These are phyloP conservation scores for Albizia julibrissin DNA, from an alignment of 306 rosid species.

Conservation along the genomic window DNA sequence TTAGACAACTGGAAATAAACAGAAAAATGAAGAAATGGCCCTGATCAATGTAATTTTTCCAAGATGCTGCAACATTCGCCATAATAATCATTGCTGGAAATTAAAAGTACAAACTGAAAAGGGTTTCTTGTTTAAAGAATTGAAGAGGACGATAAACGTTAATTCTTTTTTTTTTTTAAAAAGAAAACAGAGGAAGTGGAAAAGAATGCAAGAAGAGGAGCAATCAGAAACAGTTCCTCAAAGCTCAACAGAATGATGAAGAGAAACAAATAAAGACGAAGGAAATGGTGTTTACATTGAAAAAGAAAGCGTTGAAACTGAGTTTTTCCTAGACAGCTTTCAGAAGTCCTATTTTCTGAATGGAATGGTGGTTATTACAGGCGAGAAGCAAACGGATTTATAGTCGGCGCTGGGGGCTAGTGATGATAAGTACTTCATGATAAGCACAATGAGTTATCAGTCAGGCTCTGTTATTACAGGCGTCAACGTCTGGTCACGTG, in stretches of 20 bases:
- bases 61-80: background rate
- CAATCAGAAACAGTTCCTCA: background rate
- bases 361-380: background rate
- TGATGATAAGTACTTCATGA: background rate
- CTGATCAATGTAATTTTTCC: background rate
- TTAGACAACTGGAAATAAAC: background rate
- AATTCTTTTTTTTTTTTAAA: too few relatives aligned
- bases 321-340: background rate
- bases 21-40: background rate
- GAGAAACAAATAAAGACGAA: background rate
- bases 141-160: background rate
- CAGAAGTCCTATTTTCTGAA: background rate
- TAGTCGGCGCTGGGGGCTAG: background rate
- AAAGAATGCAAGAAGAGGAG: background rate
- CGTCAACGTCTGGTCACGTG: background rate
- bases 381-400: slow-evolving; percentile 1
- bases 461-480: background rate
- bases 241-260: background rate
- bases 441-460: background rate
- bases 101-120: background rate
- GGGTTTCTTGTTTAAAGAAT: background rate
- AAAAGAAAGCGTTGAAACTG: background rate
- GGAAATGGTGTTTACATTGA: background rate
- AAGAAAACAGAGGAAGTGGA: background rate
- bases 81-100: background rate